A percentile compares a stretch with the other conserved stretches of the same genome.
Evolutionary conservation across 441 rosid species (phyloP).

Genomic region (Raphanus hybrid): DNA sequence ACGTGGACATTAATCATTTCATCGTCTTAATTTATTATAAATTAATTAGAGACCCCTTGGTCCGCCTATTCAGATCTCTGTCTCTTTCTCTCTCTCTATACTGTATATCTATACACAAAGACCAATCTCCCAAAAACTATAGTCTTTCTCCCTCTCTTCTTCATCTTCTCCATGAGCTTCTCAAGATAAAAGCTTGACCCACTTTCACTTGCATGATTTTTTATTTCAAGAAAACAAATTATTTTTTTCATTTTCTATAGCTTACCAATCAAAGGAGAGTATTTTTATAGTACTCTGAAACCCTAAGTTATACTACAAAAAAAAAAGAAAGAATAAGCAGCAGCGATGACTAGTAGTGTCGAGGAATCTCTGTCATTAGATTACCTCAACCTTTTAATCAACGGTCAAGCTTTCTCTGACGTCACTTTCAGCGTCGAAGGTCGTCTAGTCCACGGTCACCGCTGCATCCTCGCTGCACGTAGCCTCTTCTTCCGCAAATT

Average conservation of each 20-base stretch:
- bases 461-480: slow-evolving; percentile 91
- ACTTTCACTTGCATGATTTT: neutral
- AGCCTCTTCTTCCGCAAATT: slow-evolving; percentile 85
- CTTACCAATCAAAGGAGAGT: neutral
- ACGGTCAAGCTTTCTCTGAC: slow-evolving; percentile 96
- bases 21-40: slow-evolving; percentile 14
- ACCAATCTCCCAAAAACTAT: slow-evolving; percentile 38
- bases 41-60: slow-evolving; percentile 66
- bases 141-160: slow-evolving; percentile 9
- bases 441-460: slow-evolving; percentile 86
- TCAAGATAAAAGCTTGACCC: slow-evolving; percentile 20
- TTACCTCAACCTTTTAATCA: slow-evolving; percentile 86
- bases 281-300: neutral
- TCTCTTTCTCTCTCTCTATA: slow-evolving; percentile 33
- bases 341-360: slow-evolving; percentile 36
- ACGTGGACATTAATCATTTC: slow-evolving; percentile 32
- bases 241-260: slow-evolving; percentile 1
- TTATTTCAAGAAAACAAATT: neutral
- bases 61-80: slow-evolving; percentile 71
- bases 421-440: slow-evolving; percentile 98
- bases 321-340: slow-evolving; percentile 7
- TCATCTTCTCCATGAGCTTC: slow-evolving; percentile 23
- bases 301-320: slow-evolving; percentile 6
- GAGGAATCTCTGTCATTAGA: slow-evolving; percentile 89
- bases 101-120: slow-evolving; percentile 31